These are phyloP conservation scores for Thozetella sp. DNA, from an alignment of 495 filamentous ascomycete genomes.

Conservation along the genomic window DNA sequence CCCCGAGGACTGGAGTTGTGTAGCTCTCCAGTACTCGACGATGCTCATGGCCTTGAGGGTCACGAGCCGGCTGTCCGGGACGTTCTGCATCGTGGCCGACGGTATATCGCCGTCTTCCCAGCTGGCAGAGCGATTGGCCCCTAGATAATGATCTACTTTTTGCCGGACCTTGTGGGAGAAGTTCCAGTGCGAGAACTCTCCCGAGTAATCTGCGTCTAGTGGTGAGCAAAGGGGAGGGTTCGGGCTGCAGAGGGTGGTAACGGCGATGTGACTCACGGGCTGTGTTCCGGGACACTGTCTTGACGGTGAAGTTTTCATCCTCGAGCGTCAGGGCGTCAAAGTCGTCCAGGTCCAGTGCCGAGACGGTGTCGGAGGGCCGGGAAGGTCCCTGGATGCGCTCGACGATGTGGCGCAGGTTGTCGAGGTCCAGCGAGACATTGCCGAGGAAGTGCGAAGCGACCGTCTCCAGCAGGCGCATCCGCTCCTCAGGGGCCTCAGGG, in stretches of 20 bases:
- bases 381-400: background rate
- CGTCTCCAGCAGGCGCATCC: background rate
- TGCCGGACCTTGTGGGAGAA: slow-evolving; percentile 47
- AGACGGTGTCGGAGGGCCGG: background rate
- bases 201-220: slow-evolving; percentile 51
- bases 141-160: slow-evolving; percentile 50
- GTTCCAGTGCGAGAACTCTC: slow-evolving; percentile 54
- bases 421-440: background rate
- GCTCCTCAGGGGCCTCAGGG: slow-evolving; percentile 31
- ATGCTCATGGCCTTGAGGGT: slow-evolving; percentile 10
- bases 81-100: slow-evolving; percentile 8
- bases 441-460: background rate
- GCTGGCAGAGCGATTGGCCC: slow-evolving; percentile 45
- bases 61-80: background rate
- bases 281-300: background rate
- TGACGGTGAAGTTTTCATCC: slow-evolving; percentile 3
- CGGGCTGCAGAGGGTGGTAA: slow-evolving; percentile 43
- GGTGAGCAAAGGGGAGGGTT: slow-evolving; percentile 28
- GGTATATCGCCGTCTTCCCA: slow-evolving; percentile 22
- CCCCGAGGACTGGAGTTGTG: slow-evolving; percentile 49
- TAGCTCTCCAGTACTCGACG: slow-evolving; percentile 50
- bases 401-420: background rate
- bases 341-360: background rate
- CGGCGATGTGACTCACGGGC: background rate
- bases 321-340: slow-evolving; percentile 1